Base-by-base conservation (phyloP, 345 rosid species). In the Acer negundo region DNA sequence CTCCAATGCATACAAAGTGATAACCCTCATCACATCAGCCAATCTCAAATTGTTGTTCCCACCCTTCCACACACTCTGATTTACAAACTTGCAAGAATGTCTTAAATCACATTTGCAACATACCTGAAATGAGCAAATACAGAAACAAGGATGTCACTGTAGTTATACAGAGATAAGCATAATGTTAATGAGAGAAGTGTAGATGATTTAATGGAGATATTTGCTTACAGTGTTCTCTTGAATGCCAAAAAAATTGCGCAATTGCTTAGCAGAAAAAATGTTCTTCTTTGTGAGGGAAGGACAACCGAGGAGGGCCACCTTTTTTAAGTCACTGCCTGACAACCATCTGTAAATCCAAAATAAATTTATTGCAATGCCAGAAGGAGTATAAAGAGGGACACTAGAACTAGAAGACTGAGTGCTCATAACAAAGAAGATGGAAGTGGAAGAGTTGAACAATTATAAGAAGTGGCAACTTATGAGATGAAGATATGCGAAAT, bases 281-380 rank as follows among this genome's bases (percentile, higher is more conserved):
- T 38, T 67, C 70, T 82, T 86, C 77, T 69, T 93, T 0, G 80
- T 72, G 64, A 86, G 80, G 72, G 90, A 84, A 53, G 95, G 97
- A 78, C 98, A 94, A 73, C 98, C 98, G 74, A 89, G 86, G 23
- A 84, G 79, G 23, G 85, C 95, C 69, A 91, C 77, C 70, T 73
- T 88, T 83, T 91, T 90, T 83, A 94, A 79, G 78, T 90, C 88
- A 20, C 86, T 85, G 47, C 97, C 92, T 24, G 97, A 90, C 79
- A 94, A 81, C 97, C 95, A 90, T 84, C 98, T 94, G 83, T 20
- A 81, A 56, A 74, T 73, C 80, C 79, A 81, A 82, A 49, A 61
- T 16, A 62, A 12, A 63, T 59, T 40, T 40, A 40, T 80, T 62
- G 35, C 20, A n/a, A 51, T 63, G 44, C 2, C 64, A n/a, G 63